Evolutionary conservation across 345 rosid species (phyloP), one percentile per base, ranked within the genome.

Genomic region (Boechera divaricarpa): DNA sequence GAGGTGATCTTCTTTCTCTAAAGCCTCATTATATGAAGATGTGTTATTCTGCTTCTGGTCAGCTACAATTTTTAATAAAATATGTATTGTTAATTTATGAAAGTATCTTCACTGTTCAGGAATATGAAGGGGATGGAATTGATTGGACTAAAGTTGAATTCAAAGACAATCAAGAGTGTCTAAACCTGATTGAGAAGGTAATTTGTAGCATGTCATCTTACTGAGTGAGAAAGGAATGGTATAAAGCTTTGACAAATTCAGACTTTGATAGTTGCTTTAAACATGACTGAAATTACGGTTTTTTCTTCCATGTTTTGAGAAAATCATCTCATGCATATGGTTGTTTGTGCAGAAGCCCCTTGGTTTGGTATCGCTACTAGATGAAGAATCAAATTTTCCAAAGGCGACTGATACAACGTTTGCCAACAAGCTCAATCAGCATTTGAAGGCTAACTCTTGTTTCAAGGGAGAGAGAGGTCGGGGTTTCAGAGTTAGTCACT

Each of bases 101-200:
- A 68, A 29, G 28, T 36, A 42, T 66, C 32, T 45, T 57, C 38
- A 29, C 53, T 75, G 63, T 80, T 74, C 79, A 90, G 97, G 98
- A 89, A 66, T 94, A 90, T 83, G 95, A 91, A 76, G 75, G 67
- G 66, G 98, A 94, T 72, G 95, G 96, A 49, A 80, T 94, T 81
- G 90, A 89, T 82, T 91, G 94, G 98, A 88, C 85, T 15, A 94
- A 85, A 85, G 92, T 94, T 61, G 87, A 88, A 44, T 94, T 91
- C 80, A 89, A 81, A 73, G 98, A 94, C 85, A 94, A 94, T 68
- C 88, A 94, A 80, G 95, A 87, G 64, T 91, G 96, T 80, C 76
- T 94, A 84, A 82, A 90, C 81, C 84, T 94, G 24, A 85, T 94
- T 76, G 98, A 94, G 78, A 91, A 87, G 97, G 98, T 94, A 83